Base-by-base conservation (phyloP, 2,329 filamentous ascomycete species). In the Celoporthe dispersa region DNA sequence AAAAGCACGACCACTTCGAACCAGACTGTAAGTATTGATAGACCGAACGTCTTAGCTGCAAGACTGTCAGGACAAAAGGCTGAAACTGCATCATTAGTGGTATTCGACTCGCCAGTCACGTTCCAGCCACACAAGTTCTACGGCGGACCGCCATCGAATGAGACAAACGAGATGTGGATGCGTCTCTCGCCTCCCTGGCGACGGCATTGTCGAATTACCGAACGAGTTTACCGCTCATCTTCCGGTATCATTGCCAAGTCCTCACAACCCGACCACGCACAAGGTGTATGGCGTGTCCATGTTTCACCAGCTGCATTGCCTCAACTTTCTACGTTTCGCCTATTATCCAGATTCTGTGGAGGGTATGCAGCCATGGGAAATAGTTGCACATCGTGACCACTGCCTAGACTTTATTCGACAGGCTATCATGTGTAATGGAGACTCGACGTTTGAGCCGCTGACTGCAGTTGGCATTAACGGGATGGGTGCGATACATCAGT, bases 291-390 rank as follows among this genome's bases (percentile, higher is more conserved):
- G 70, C 14, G 70, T 70, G 35, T 70, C 63, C 60, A 68, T 70
- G 68, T 72, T 72, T 51, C 70, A 72, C 68, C 68, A 70, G 35
- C 68, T 72, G 1, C 70, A 70, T 53, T 70, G 70, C 11, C 68
- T 72, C 14, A 57, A 61, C 31, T 35, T 69, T 25, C 3, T 66
- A n/a, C 7, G 67, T 1, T 67, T 64, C 33, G 55, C 67, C 11
- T 71, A 70, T 65, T 67, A 68, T 22, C 60, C 61, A 2, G 69
- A 68, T 39, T 59, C 53, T 16, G 55, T 68, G 8, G 61, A 39
- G 4, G 66, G 53, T 35, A 65, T 64, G 53, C 6, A 63, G 16
- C 53, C 69, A 14, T 31, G 57, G 41, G 66, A 71, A 12, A 48
- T 67, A 33, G 16, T 25, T 16, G 51, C 62, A 39, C 70, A 70